A percentile compares a stretch with the other conserved stretches of the same genome.
Conservation (phyloP, 495 filamentous ascomycete species). For the Hypoxylon cercidicola region DNA sequence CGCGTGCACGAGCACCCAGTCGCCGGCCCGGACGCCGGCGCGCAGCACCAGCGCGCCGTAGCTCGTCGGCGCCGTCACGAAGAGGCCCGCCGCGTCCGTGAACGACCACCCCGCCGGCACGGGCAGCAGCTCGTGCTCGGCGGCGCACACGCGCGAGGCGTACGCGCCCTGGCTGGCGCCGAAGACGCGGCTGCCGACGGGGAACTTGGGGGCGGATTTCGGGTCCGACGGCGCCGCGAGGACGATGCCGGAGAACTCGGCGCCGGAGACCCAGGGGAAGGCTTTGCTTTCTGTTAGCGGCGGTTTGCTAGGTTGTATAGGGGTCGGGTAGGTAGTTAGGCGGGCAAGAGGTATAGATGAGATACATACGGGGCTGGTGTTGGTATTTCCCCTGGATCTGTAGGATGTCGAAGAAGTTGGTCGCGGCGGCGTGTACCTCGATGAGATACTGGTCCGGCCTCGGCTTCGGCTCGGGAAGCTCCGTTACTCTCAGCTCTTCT, state of each 20-base stretch:
- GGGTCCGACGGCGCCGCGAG: constrained; percentile 67
- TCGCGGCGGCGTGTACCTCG: constrained; percentile 84
- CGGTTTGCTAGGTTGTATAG: not conserved
- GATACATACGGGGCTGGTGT: constrained; percentile 62
- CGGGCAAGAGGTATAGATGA: not conserved
- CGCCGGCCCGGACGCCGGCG: constrained; percentile 78
- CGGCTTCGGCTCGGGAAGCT: constrained; percentile 77
- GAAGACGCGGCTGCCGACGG: constrained; percentile 84
- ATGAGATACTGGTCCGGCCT: constrained; percentile 82
- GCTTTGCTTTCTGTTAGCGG: constrained; percentile 30
- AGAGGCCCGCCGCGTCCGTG: constrained; percentile 85
- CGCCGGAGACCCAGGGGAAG: constrained; percentile 88
- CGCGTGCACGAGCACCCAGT: constrained; percentile 91
- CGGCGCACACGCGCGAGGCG: constrained; percentile 75
- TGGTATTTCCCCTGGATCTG: constrained; percentile 86
- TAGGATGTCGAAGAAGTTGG: constrained; percentile 96
- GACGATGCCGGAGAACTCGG: constrained; percentile 86
- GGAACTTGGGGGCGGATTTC: constrained; percentile 62
- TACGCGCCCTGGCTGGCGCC: constrained; percentile 89
- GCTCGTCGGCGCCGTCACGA: constrained; percentile 90
- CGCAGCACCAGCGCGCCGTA: constrained; percentile 86
- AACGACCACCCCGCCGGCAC: constrained; percentile 85
- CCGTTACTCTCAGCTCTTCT: constrained; percentile 76
- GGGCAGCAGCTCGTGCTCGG: constrained; percentile 73
- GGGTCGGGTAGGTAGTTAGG: not conserved